Base-by-base conservation (phyloP, 345 rosid species). In the Trapa bicornis region DNA sequence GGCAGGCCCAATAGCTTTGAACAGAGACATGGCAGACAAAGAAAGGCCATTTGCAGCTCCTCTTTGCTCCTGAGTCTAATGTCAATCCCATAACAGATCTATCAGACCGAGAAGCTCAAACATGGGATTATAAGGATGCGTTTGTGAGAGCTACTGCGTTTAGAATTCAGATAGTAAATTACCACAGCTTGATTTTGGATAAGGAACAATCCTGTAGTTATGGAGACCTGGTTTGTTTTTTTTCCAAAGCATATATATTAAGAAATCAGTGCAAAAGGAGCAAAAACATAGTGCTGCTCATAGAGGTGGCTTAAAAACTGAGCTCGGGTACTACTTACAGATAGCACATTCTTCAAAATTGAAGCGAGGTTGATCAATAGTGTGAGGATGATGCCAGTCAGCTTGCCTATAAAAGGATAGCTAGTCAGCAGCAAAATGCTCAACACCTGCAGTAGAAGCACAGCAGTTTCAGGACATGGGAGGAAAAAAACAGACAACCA, bases 151-250 rank as follows among this genome's bases (percentile, higher is more conserved):
- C 13, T 22, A 22, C 29, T 22, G 29, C 29, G 0, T 22, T 22
- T 22, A 22, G 37, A 8, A 32, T 58, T 14, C 7, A 64, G 35
- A 45, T 43, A 37, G 67, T 65, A 38, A 37, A 35, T 79, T 80
- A 84, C 87, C 83, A 84, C 87, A 22, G 83, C 78, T 71, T 75
- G 76, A 66, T 84, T 84, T 71, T 84, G 87, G 54, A 81, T 72
- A 36, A 84, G 81, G 74, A 84, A 79, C 81, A 81, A 60, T 60
- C 87, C 84, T 3, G 87, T 80, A 2, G 81, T 77, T 53, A 83
- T 83, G 41, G 83, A 73, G 29, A 79, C 84, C 87, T 83, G 64
- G 32, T 48, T 22, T 22, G 29, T 22, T 22, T 22, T 22, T 22
- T 57, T 47, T 53, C 4, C n/a, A 61, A 47, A 50, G 52, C 13